Evolutionary conservation across 2,329 filamentous ascomycete species (phyloP).

Genomic region (Xylariales sp.): DNA sequence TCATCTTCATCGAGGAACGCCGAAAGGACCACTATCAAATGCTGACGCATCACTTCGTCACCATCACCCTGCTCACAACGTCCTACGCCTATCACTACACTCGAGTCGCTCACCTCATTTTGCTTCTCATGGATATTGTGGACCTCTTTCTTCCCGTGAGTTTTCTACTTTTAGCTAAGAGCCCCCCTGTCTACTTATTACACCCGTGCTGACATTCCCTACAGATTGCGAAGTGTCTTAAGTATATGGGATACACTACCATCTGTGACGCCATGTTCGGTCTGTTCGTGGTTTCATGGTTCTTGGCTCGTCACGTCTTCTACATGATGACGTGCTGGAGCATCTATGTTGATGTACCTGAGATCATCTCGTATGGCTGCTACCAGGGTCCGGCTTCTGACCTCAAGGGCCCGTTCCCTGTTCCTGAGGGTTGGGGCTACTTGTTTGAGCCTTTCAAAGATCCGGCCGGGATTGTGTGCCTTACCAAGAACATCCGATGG

Average conservation of each 20-base stretch:
- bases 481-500: slow-evolving; percentile 68
- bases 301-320: slow-evolving; percentile 74
- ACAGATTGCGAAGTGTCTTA: slow-evolving; percentile 86
- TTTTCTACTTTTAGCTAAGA: too few relatives aligned
- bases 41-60: slow-evolving; percentile 92
- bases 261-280: slow-evolving; percentile 81
- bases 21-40: slow-evolving; percentile 96
- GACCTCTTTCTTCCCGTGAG: slow-evolving; percentile 83
- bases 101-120: slow-evolving; percentile 80
- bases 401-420: slow-evolving; percentile 50
- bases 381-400: slow-evolving; percentile 57
- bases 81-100: slow-evolving; percentile 87
- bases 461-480: slow-evolving; percentile 73
- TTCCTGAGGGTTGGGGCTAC: slow-evolving; percentile 51
- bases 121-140: slow-evolving; percentile 90
- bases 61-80: slow-evolving; percentile 70
- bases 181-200: too few relatives aligned
- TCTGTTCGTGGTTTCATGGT: slow-evolving; percentile 81
- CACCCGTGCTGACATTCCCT: neutral
- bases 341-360: slow-evolving; percentile 63
- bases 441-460: slow-evolving; percentile 71
- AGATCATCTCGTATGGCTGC: slow-evolving; percentile 63
- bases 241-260: slow-evolving; percentile 74
- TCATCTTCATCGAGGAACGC: slow-evolving; percentile 90
- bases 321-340: slow-evolving; percentile 82